These are phyloP conservation scores for Pilatotrama ljubarskyi DNA, from an alignment of 768 basidiomycete genomes.

Conservation along the genomic window DNA sequence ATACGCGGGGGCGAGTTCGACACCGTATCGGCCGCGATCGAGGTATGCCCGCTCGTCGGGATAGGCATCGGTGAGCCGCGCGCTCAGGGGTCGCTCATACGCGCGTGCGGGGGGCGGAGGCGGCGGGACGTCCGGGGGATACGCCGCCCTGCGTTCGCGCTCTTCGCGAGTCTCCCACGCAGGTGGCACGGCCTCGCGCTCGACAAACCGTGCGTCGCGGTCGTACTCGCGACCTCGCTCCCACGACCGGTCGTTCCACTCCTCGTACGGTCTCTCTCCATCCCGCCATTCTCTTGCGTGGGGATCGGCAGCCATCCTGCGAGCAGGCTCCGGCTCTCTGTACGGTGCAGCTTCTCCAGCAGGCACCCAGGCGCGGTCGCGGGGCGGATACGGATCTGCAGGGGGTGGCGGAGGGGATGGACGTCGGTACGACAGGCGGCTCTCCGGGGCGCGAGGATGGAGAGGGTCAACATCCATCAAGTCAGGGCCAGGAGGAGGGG, in stretches of 20 bases:
- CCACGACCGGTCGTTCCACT: slow-evolving; percentile 27
- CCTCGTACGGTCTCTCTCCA: slow-evolving; percentile 22
- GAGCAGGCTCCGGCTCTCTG: slow-evolving; percentile 17
- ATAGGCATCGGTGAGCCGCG: slow-evolving; percentile 26
- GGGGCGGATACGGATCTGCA: slow-evolving; percentile 7
- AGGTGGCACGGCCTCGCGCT: slow-evolving; percentile 22
- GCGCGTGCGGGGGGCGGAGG: slow-evolving; percentile 16
- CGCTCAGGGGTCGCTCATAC: slow-evolving; percentile 30
- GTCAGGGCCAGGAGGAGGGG: slow-evolving; percentile 5
- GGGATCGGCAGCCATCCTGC: slow-evolving; percentile 13
- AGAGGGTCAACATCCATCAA: slow-evolving; percentile 28
- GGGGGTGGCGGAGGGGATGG: slow-evolving; percentile 22
- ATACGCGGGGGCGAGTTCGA: slow-evolving; percentile 16
- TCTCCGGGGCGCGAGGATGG: slow-evolving; percentile 15
- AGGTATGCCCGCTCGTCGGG: slow-evolving; percentile 24
- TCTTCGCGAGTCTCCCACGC: slow-evolving; percentile 34
- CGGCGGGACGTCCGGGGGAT: slow-evolving; percentile 8
- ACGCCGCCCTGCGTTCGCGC: slow-evolving; percentile 29
- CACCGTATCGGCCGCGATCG: slow-evolving; percentile 24
- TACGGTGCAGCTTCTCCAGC: slow-evolving; percentile 16
- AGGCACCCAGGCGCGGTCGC: slow-evolving; percentile 23
- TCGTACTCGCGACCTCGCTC: slow-evolving; percentile 27
- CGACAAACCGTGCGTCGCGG: slow-evolving; percentile 18
- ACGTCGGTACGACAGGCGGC: slow-evolving; percentile 23
- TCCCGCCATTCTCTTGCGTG: slow-evolving; percentile 26